Percentiles rank a stretch among this genome's conserved stretches.
phyloP scores from a whole-genome alignment of 306 rosid species.

The Chamaecrista fasciculata region DNA sequence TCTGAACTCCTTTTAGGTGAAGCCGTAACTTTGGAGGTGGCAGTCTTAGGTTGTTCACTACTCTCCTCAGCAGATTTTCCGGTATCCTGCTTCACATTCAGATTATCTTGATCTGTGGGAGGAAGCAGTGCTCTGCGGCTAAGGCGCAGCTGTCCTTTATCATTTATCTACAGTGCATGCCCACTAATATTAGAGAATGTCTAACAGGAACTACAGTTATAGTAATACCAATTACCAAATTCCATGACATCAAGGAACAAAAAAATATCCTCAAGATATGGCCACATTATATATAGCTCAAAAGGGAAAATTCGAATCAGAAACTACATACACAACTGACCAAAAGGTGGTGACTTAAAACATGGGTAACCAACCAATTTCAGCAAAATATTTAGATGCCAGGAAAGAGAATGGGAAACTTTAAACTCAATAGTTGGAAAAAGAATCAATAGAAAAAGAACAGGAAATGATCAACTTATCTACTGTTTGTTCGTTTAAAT shows the following conservation, averaged over 20 bases:
- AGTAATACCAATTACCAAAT: slow-evolving; percentile 21
- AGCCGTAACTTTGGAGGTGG: slow-evolving; percentile 34
- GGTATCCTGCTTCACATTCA: slow-evolving; percentile 41
- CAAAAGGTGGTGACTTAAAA: neutral
- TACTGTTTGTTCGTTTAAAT: neutral
- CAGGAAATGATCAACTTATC: neutral
- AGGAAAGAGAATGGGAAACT: neutral
- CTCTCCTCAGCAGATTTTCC: slow-evolving; percentile 44
- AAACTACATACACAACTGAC: neutral
- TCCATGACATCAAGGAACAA: slow-evolving; percentile 10
- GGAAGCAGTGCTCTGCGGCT: slow-evolving; percentile 86
- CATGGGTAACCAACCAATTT: neutral
- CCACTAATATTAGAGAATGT: slow-evolving; percentile 22
- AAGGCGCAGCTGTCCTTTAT: slow-evolving; percentile 93
- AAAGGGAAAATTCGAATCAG: neutral
- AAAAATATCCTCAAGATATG: neutral
- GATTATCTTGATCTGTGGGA: slow-evolving; percentile 47
- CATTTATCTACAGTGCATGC: slow-evolving; percentile 67
- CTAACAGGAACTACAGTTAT: neutral
- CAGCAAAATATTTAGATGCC: neutral
- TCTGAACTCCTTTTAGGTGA: slow-evolving; percentile 42
- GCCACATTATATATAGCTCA: neutral
- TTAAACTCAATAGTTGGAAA: neutral
- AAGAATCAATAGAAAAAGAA: neutral
- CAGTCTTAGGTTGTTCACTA: slow-evolving; percentile 34